Conservation (phyloP, 2,329 filamentous ascomycete species). For the Pleoardoris graminearum region DNA sequence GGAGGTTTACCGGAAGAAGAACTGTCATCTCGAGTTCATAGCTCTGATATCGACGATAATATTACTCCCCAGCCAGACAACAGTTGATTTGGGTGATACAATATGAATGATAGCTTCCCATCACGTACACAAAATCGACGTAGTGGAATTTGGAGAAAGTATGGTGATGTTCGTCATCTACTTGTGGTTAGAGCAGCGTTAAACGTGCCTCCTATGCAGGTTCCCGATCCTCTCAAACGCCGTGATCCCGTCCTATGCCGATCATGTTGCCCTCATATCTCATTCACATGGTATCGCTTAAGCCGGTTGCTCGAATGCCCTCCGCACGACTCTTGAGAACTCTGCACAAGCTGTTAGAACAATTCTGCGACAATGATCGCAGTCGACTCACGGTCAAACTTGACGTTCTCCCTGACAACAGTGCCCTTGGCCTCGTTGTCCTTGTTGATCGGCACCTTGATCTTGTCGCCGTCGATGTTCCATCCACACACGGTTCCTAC, state of each 20-base stretch:
- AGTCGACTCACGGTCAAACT: constrained; percentile 67
- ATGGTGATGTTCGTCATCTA: constrained; percentile 5
- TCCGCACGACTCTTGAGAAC: constrained; percentile 42
- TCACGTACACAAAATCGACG: neutral
- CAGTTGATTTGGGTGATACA: too few relatives aligned
- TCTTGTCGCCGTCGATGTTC: constrained; percentile 68
- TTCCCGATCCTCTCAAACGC: constrained; percentile 6
- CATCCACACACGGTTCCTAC: constrained; percentile 70
- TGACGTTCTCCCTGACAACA: constrained; percentile 93
- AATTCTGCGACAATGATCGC: neutral
- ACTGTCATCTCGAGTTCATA: too few relatives aligned
- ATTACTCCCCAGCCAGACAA: too few relatives aligned
- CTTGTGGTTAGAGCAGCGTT: neutral
- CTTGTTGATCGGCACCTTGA: constrained; percentile 86
- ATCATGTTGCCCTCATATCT: constrained; percentile 4
- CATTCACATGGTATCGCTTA: constrained; percentile 10
- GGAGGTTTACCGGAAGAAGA: too few relatives aligned
- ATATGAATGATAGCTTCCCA: too few relatives aligned
- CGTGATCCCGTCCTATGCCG: constrained; percentile 1
- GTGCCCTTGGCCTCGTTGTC: constrained; percentile 91
- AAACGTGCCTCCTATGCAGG: constrained; percentile 6
- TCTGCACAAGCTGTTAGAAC: constrained; percentile 29
- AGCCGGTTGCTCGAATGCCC: constrained; percentile 44
- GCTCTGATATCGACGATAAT: too few relatives aligned
- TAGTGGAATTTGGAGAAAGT: neutral